These are phyloP conservation scores for Fonsecaea monophora DNA, from an alignment of 2,329 filamentous ascomycete genomes.

Conservation along the genomic window DNA sequence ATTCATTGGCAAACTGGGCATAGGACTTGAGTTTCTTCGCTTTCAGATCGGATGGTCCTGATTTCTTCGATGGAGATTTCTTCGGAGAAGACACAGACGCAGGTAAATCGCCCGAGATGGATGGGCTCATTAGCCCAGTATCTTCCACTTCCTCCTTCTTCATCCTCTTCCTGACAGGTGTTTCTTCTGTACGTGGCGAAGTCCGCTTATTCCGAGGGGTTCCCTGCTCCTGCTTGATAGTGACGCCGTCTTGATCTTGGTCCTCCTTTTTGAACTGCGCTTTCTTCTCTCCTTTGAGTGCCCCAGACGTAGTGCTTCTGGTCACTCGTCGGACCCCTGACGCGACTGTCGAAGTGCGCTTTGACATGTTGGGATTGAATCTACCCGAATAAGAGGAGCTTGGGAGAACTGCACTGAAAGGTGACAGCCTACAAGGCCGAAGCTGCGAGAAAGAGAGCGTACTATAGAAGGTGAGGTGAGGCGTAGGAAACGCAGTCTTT, in stretches of 20 bases:
- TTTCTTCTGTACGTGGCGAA: not conserved
- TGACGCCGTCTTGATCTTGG: slow-evolving; percentile 8
- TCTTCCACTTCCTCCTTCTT: slow-evolving; percentile 24
- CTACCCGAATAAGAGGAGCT: not conserved
- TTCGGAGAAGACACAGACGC: not conserved
- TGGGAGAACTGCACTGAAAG: not conserved
- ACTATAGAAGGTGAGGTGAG: not conserved
- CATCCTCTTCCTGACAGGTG: slow-evolving; percentile 25
- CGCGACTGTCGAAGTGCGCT: slow-evolving; percentile 20
- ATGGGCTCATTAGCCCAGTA: slow-evolving; percentile 18
- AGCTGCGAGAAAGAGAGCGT: not conserved
- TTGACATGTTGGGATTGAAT: not conserved
- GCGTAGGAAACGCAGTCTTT: not conserved
- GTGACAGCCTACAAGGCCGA: not conserved
- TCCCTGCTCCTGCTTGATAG: slow-evolving; percentile 27
- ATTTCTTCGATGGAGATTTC: slow-evolving; percentile 40
- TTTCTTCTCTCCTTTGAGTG: not conserved
- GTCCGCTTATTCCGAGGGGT: slow-evolving; percentile 28
- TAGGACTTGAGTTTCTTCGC: slow-evolving; percentile 46
- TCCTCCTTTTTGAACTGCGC: slow-evolving; percentile 15
- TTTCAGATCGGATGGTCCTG: slow-evolving; percentile 25
- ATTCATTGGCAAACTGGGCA: slow-evolving; percentile 56
- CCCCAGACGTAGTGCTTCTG: slow-evolving; percentile 17
- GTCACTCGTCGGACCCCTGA: slow-evolving; percentile 29
- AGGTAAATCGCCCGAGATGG: slow-evolving; percentile 5